These are phyloP conservation scores for Euphorbia pulcherrima DNA, from an alignment of 345 rosid genomes.

Conservation along the genomic window DNA sequence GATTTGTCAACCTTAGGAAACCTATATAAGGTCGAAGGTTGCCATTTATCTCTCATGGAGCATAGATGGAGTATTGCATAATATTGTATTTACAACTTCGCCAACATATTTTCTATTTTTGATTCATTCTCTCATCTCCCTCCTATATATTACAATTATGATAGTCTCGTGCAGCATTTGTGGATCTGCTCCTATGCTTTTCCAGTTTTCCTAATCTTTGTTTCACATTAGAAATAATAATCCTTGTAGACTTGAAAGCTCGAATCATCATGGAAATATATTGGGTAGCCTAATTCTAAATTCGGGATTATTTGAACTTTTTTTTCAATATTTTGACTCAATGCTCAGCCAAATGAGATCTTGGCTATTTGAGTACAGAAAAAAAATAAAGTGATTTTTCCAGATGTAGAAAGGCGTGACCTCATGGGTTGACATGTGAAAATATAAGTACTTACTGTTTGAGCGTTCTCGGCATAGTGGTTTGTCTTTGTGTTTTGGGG, in stretches of 20 bases:
- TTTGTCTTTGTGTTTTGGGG: background rate
- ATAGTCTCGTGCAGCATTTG: background rate
- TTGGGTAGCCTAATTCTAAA: background rate
- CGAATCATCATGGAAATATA: background rate
- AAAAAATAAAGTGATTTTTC: too few relatives aligned
- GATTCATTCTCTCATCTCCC: too few relatives aligned
- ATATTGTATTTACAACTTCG: too few relatives aligned
- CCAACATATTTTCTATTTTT: too few relatives aligned
- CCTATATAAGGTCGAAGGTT: too few relatives aligned
- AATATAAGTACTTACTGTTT: too few relatives aligned
- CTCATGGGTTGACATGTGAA: background rate
- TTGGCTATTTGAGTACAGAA: background rate
- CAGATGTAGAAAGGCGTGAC: background rate
- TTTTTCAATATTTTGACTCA: background rate
- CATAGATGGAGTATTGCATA: too few relatives aligned
- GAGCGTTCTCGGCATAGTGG: background rate
- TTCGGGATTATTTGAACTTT: background rate
- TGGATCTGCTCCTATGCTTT: background rate
- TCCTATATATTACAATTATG: too few relatives aligned
- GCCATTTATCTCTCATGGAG: too few relatives aligned
- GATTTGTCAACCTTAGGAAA: too few relatives aligned
- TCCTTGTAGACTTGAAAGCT: background rate
- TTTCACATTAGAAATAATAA: background rate
- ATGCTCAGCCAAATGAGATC: background rate
- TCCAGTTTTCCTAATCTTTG: background rate